Evolutionary conservation across 2,329 filamentous ascomycete genomes (phyloP), one percentile per base, ranked within the genome.

Genomic region (Fusarium austroafricanum): DNA sequence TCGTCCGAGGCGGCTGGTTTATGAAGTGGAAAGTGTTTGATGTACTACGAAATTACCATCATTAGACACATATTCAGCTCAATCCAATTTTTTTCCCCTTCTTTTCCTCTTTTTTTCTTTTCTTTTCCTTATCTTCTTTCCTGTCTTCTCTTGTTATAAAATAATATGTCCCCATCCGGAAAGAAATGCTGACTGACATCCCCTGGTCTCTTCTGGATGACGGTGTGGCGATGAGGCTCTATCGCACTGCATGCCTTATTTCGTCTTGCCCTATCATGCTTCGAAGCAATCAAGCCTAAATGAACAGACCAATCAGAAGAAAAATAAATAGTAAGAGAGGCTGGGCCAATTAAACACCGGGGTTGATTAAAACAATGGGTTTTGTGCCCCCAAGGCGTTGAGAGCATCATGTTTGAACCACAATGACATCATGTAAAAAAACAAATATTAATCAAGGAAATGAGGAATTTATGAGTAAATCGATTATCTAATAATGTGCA

Each of bases 361-460:
- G 0, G 9, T 7, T 3, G 10, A 15, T 21, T 6, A 7, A n/a
- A n/a, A 29, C 33, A 21, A 5, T 8, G 1, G 35, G 2, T 10
- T 15, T 31, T 5, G 18, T 40, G 20, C 10, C 14, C 33, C 35
- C 20, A 20, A 18, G 6, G 9, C 5, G 8, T 21, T 3, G 26
- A 42, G 9, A 2, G 10, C 58, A 61, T 61, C 55, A 61, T 43
- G 23, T 6, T 61, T 53, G 1, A 46, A 46, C 46, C 35, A 61
- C 40, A 17, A 61, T 61, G 55, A 61, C 58, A 45, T 53, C 55
- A 61, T 54, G 10, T 4, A 31, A 20, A 4, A 4, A 7, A 23
- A 6, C 8, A 21, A 14, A 5, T n/a, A 4, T 18, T 20, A 8
- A 38, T 2, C 15, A 38, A 50, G 28, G 8, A 40, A 8, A n/a